Evolutionary conservation across 768 basidiomycete genomes (phyloP).

Genomic region (Lactarius indigo): DNA sequence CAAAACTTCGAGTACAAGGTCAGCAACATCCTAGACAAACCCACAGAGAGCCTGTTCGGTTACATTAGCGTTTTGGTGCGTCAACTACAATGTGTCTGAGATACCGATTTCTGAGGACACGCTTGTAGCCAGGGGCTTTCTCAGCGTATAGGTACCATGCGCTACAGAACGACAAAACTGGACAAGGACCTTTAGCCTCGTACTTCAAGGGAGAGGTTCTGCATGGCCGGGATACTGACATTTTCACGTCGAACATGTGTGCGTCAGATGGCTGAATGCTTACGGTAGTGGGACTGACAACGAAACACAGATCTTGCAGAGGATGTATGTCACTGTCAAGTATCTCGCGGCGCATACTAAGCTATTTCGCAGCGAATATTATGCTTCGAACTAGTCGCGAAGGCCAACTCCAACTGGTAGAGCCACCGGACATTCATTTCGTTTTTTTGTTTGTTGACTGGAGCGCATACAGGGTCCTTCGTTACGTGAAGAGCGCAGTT

Average conservation of each 20-base stretch:
- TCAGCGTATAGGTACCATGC: conserved; percentile 92
- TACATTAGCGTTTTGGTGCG: conserved; percentile 89
- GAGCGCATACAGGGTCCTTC: conserved; percentile 67
- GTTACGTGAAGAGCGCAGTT: conserved; percentile 91
- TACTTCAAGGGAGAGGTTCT: conserved; percentile 96
- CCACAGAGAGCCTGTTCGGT: conserved; percentile 87
- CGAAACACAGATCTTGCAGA: conserved; percentile 72
- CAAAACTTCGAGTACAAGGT: conserved; percentile 97
- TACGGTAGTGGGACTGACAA: not conserved
- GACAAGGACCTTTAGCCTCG: conserved; percentile 85
- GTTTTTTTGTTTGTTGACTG: conserved; percentile 27
- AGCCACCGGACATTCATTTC: conserved; percentile 32
- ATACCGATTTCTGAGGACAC: not conserved
- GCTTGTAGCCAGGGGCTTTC: conserved; percentile 80
- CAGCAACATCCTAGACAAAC: conserved; percentile 87
- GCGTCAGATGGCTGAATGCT: conserved; percentile 30
- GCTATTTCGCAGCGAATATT: conserved; percentile 62
- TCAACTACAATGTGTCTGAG: not conserved
- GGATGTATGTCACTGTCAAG: conserved; percentile 51
- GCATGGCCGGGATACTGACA: conserved; percentile 81
- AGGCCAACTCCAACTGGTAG: conserved; percentile 74
- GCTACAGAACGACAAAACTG: conserved; percentile 76
- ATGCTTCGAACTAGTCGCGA: conserved; percentile 77
- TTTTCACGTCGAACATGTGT: conserved; percentile 98
- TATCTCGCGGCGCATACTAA: conserved; percentile 20